Evolutionary conservation across 2,329 filamentous ascomycete genomes (phyloP), one percentile per base, ranked within the genome.

Genomic region (Teratosphaeria gauchensis): DNA sequence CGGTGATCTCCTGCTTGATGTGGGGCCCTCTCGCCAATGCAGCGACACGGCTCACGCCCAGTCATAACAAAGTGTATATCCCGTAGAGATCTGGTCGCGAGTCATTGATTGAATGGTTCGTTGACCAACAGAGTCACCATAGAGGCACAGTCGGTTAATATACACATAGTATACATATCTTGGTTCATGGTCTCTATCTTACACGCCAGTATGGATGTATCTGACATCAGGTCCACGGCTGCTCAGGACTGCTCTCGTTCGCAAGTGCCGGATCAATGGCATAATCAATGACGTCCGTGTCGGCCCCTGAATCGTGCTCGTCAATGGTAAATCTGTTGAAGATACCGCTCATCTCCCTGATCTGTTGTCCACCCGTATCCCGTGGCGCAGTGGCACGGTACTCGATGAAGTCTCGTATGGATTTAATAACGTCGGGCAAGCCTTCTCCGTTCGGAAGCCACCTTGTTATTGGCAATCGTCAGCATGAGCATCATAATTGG

Each of bases 361-460:
- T 62, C 38, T 68, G 64, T 2, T 59, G 61, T 6, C 61, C 61
- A 57, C 57, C 62, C 12, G 59, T 63, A 53, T 69, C 69, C 31
- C 60, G 62, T 8, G 65, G 68, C 46, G 63, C 62, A 31, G 61
- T 62, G n/a, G 68, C 67, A 54, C 71, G 64, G 56, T 70, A 72
- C 31, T 72, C 63, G 31, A 91, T 89, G 73, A 96, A 92, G 51
- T 84, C 82, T 21, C 92, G 87, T 61, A 96, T 85, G 57, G 83
- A 87, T 56, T 85, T 86, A 57, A 96, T 80, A 51, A 95, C 83
- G 0, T 83, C 82, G 11, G 83, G 86, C 66, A 88, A 88, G 1
- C 83, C 84, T 75, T 92, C 88, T 62, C 90, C 84, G 71, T 94
- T 82, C 2, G 91, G 89, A 2, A 96, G 81, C 94, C 94, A 99